Base-by-base conservation (phyloP, 331 rosid species). In the Malus hybrid region DNA sequence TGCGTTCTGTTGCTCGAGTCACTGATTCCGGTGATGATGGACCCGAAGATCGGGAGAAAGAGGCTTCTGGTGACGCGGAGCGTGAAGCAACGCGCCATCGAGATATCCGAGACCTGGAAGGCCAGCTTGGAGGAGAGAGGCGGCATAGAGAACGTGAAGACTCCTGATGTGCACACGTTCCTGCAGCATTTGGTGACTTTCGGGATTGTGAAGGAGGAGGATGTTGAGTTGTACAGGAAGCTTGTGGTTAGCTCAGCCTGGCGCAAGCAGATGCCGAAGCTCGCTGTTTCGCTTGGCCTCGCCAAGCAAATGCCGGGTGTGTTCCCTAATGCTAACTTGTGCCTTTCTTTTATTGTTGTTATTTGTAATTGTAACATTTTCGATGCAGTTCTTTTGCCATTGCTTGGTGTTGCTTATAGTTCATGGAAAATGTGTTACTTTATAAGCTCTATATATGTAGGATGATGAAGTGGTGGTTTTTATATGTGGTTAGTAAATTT, bases 201-300 rank as follows among this genome's bases (percentile, higher is more conserved):
- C 55, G 97, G 97, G 44, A 88, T 95, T 82, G 97, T 95, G 28
- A 85, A 86, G 83, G 79, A 84, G 65, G 84, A 88, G 28, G 97
- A 92, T 70, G 86, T 90, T 68, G 81, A 79, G 77, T 80, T 95
- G 76, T 95, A 92, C 29, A 81, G 96, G 63, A 92, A 95, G 85
- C 97, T 95, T 62, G 97, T 95, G 55, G 92, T 92, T 78, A 90
- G 87, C 26, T 95, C 97, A 12, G 97, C 97, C 19, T 92, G 99
- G 97, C 81, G 97, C 86, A 95, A 90, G 86, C 99, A 92, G 86
- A 95, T 92, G 99, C 99, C 99, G 0, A 95, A 92, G 86, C 97
- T 95, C 39, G 99, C 97, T 0, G 93, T 92, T 58, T 95, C 97
- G 0, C 99, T 95, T 29, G 99, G 99, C 68, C 96, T 95, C 20